A percentile compares a stretch with the other conserved stretches of the same genome.
phyloP scores from a whole-genome alignment of 306 rosid species.

The Cicer judaicum region DNA sequence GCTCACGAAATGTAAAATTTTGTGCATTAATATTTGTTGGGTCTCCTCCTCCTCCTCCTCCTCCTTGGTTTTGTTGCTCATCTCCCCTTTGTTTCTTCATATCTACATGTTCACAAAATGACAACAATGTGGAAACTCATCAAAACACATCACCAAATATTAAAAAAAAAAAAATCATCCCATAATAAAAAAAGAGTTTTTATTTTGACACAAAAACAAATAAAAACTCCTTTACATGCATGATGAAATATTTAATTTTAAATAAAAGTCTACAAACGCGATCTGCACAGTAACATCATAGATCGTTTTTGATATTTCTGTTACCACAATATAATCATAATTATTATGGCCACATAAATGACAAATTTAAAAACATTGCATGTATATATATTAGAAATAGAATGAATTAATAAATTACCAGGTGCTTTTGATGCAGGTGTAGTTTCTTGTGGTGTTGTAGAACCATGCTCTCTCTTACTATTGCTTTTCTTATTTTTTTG shows the following conservation, averaged over 20 bases:
- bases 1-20: constrained; percentile 78
- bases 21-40: constrained; percentile 51
- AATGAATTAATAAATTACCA: constrained; percentile 45
- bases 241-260: not conserved
- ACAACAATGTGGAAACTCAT: not conserved
- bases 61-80: constrained; percentile 31
- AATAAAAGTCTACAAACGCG: not conserved
- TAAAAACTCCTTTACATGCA: not conserved
- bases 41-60: constrained; percentile 32
- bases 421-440: constrained; percentile 35
- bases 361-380: not conserved
- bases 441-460: constrained; percentile 22
- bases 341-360: not conserved
- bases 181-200: no score
- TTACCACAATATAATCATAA: not conserved
- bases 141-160: no score
- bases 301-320: not conserved
- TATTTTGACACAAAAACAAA: no score
- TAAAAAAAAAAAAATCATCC: not conserved
- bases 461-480: constrained; percentile 44
- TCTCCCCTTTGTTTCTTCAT: constrained; percentile 49
- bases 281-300: not conserved
- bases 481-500: constrained; percentile 51
- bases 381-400: not conserved
- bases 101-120: constrained; percentile 40